These are phyloP conservation scores for Salmacisia buchloeana DNA, from an alignment of 1,284 basidiomycete genomes.

Conservation along the genomic window DNA sequence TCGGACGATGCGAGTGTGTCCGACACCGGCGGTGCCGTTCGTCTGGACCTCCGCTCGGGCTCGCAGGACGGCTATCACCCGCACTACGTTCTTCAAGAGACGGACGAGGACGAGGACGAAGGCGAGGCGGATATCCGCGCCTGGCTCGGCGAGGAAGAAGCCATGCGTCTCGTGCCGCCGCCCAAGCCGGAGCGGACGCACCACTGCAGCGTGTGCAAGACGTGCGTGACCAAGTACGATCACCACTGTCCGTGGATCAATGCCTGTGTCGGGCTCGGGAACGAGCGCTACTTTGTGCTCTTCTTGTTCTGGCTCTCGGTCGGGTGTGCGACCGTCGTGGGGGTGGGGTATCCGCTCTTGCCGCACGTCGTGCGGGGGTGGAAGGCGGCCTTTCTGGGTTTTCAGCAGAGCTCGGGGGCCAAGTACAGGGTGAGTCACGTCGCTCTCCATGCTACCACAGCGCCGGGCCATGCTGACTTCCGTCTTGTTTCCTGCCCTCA, in stretches of 20 bases:
- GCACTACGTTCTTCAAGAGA: neutral
- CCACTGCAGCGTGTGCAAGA: slow-evolving; percentile 88
- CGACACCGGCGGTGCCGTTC: no score
- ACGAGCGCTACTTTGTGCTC: slow-evolving; percentile 90
- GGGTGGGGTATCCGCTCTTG: slow-evolving; percentile 20
- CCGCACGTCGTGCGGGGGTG: slow-evolving; percentile 5
- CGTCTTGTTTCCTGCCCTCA: slow-evolving; percentile 46
- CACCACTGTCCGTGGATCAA: slow-evolving; percentile 73
- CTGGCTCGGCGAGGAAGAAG: slow-evolving; percentile 36
- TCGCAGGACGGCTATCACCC: neutral
- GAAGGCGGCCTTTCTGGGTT: neutral
- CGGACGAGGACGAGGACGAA: slow-evolving; percentile 32
- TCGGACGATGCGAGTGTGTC: no score
- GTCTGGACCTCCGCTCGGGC: no score
- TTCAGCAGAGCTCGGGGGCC: slow-evolving; percentile 8
- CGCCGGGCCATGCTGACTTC: slow-evolving; percentile 59
- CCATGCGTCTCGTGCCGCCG: slow-evolving; percentile 44
- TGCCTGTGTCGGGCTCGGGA: slow-evolving; percentile 86
- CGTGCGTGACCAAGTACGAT: slow-evolving; percentile 78
- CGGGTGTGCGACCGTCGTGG: slow-evolving; percentile 32
- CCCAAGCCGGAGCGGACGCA: slow-evolving; percentile 84
- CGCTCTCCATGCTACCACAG: neutral
- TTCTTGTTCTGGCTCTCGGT: slow-evolving; percentile 66
- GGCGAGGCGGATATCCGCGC: slow-evolving; percentile 36
- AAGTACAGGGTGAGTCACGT: neutral